These are phyloP conservation scores for Phyllosticta citrichinensis DNA, from an alignment of 2,329 filamentous ascomycete genomes.

Conservation along the genomic window DNA sequence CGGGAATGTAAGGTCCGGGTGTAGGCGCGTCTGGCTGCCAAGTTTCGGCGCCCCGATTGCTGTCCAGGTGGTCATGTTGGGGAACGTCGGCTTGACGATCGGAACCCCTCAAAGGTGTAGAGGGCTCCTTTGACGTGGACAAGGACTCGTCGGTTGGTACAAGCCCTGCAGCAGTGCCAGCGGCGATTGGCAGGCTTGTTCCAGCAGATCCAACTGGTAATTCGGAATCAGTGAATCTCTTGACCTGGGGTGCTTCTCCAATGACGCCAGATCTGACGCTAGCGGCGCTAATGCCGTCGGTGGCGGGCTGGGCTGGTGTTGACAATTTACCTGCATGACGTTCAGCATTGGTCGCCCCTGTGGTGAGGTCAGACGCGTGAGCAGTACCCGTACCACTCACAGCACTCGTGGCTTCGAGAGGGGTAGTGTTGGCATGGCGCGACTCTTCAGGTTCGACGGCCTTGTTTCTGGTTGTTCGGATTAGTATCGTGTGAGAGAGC, in stretches of 20 bases:
- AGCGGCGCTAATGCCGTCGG: constrained; percentile 18
- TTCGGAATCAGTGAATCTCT: constrained; percentile 6
- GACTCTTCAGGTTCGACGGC: constrained; percentile 13
- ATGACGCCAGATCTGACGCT: constrained; percentile 33
- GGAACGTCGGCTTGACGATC: neutral
- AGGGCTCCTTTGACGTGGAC: neutral
- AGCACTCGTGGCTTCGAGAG: neutral
- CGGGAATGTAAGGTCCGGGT: neutral
- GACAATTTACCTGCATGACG: constrained; percentile 5
- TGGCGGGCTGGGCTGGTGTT: neutral
- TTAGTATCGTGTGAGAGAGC: neutral
- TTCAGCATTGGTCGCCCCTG: neutral
- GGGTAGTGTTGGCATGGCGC: constrained; percentile 9
- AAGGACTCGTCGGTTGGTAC: neutral
- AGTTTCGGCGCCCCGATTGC: neutral
- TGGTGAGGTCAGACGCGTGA: neutral
- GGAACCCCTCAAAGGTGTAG: neutral
- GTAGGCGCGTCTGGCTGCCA: neutral
- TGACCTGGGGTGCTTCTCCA: constrained; percentile 17
- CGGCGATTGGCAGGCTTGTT: neutral
- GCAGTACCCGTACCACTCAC: neutral
- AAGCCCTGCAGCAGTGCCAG: constrained; percentile 12
- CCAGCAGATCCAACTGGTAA: neutral
- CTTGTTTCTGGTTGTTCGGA: neutral
- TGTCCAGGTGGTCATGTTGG: neutral